phyloP scores from a whole-genome alignment of 495 filamentous ascomycete genomes.

The Xylaria flabelliformis region DNA sequence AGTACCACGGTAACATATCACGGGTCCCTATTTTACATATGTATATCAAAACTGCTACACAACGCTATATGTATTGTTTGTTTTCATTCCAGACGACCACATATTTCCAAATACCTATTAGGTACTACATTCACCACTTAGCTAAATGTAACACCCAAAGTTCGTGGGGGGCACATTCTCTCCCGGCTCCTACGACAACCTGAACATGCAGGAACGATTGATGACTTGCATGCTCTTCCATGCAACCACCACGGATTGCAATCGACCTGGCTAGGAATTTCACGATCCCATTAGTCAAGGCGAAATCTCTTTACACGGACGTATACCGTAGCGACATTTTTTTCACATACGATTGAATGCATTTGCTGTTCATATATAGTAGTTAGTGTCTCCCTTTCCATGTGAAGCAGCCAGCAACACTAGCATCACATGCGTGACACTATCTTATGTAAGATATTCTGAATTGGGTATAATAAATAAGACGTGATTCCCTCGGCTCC shows the following conservation, averaged over 20 bases:
- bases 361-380: not conserved
- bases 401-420: not conserved
- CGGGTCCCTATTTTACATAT: too few relatives aligned
- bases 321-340: not conserved
- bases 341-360: not conserved
- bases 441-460: conserved; percentile 1
- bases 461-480: not conserved
- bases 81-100: too few relatives aligned
- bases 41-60: not conserved
- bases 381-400: not conserved
- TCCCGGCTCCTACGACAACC: conserved; percentile 1
- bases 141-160: not conserved
- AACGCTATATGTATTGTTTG: not conserved
- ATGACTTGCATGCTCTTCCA: conserved; percentile 23
- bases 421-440: not conserved
- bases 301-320: not conserved
- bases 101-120: not conserved
- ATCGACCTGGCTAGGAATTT: not conserved
- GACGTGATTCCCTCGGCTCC: not conserved
- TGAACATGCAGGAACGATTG: conserved; percentile 23
- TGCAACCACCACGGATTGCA: conserved; percentile 14
- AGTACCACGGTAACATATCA: not conserved
- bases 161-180: conserved; percentile 11
- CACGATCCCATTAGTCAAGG: not conserved
- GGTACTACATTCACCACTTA: not conserved